Conservation (phyloP, 1,284 basidiomycete species). For the Puccinia coronata region DNA sequence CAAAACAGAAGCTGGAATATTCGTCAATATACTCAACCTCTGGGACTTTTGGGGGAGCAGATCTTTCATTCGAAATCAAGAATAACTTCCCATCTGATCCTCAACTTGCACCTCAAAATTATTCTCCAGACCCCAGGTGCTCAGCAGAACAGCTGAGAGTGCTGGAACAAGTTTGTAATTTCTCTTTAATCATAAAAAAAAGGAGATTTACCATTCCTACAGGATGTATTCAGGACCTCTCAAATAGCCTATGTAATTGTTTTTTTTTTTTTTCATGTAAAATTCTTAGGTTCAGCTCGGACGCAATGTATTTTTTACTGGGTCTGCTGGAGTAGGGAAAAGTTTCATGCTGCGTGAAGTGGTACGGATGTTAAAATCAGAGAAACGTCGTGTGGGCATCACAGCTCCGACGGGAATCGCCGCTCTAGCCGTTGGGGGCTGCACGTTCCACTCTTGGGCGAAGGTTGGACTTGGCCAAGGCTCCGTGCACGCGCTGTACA, state of each 20-base stretch:
- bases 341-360: slow-evolving; percentile 46
- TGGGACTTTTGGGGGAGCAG: background rate
- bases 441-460: slow-evolving; percentile 45
- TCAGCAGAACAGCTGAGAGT: slow-evolving; percentile 42
- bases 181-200: background rate
- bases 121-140: slow-evolving; percentile 42
- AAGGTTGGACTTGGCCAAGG: slow-evolving; percentile 39
- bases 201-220: background rate
- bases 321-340: slow-evolving; percentile 46
- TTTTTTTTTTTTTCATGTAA: no score
- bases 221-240: background rate
- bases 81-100: background rate
- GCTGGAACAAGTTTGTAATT: slow-evolving; percentile 20
- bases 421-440: slow-evolving; percentile 33
- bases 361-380: slow-evolving; percentile 31
- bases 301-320: slow-evolving; percentile 48
- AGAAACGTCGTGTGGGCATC: slow-evolving; percentile 10
- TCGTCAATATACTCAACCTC: background rate
- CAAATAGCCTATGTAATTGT: background rate
- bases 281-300: slow-evolving; percentile 32
- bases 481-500: slow-evolving; percentile 35
- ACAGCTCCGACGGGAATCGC: slow-evolving; percentile 47
- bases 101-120: background rate
- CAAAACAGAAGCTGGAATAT: background rate
- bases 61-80: slow-evolving; percentile 3